Evolutionary conservation across 257 asterid species (phyloP).

Genomic region (Mentha longifolia): DNA sequence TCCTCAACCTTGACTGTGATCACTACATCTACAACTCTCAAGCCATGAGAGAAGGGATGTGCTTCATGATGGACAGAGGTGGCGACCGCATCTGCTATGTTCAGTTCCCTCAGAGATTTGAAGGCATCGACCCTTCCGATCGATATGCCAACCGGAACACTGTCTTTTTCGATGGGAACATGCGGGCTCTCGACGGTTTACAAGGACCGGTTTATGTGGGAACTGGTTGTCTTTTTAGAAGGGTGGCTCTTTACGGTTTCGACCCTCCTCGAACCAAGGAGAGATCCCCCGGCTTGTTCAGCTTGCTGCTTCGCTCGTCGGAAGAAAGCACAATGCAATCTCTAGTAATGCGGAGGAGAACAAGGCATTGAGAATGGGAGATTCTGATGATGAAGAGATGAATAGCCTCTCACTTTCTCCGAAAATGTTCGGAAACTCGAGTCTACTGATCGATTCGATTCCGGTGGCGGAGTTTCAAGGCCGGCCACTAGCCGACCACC

Average conservation of each 20-base stretch:
- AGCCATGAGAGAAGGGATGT: constrained; percentile 23
- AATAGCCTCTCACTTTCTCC: constrained; percentile 7
- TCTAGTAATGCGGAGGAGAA: constrained; percentile 5
- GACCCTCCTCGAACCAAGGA: constrained; percentile 22
- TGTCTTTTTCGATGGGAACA: constrained; percentile 10
- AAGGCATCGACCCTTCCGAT: constrained; percentile 18
- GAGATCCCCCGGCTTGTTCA: neutral
- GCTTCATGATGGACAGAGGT: constrained; percentile 24
- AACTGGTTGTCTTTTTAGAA: constrained; percentile 8
- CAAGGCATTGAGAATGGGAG: constrained; percentile 22
- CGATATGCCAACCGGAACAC: constrained; percentile 19
- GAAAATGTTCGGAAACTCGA: constrained; percentile 20
- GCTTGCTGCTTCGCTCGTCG: constrained; percentile 1
- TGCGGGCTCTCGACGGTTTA: constrained; percentile 16
- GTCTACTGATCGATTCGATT: constrained; percentile 13
- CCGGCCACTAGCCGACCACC: constrained; percentile 20
- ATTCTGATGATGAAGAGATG: constrained; percentile 20
- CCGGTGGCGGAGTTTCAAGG: constrained; percentile 22
- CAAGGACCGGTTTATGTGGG: constrained; percentile 15
- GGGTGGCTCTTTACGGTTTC: constrained; percentile 12
- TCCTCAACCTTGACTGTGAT: constrained; percentile 21
- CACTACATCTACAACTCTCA: constrained; percentile 24
- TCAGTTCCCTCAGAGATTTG: constrained; percentile 17
- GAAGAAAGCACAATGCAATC: neutral
- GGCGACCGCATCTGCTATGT: constrained; percentile 12